phyloP scores from a whole-genome alignment of 495 filamentous ascomycete species.

The Amniculicola lignicola region DNA sequence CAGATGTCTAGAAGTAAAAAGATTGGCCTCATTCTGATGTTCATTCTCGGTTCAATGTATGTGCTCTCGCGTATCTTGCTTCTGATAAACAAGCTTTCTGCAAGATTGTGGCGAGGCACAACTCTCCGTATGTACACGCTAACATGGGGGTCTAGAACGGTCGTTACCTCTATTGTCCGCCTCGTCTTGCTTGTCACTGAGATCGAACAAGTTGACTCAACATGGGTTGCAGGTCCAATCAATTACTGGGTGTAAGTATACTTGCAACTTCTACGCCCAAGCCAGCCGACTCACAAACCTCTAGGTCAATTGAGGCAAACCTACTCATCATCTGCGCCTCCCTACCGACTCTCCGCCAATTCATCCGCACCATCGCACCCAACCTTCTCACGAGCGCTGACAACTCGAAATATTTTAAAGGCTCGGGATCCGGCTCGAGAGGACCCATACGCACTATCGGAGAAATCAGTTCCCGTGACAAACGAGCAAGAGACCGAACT shows the following conservation, averaged over 20 bases:
- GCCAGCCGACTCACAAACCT: background rate
- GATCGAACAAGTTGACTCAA: background rate
- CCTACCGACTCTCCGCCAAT: background rate
- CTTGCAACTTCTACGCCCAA: background rate
- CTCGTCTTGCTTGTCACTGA: background rate
- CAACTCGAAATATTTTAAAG: background rate
- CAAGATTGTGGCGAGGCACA: no score
- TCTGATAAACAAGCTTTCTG: background rate
- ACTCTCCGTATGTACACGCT: no score
- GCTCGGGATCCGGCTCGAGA: background rate
- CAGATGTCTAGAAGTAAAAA: background rate
- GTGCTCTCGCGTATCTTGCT: background rate
- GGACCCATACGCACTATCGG: background rate
- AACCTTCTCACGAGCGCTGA: background rate
- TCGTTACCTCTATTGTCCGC: background rate
- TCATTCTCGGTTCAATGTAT: background rate
- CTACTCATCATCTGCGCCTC: background rate
- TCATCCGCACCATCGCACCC: background rate
- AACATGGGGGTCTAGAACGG: background rate
- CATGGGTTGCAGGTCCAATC: background rate
- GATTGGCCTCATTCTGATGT: background rate
- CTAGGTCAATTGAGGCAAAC: background rate
- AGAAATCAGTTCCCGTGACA: background rate
- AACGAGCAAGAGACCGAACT: background rate
- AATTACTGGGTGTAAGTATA: background rate